Evolutionary conservation across 2,329 filamentous ascomycete genomes (phyloP).

Genomic region (Polychaeton citri): DNA sequence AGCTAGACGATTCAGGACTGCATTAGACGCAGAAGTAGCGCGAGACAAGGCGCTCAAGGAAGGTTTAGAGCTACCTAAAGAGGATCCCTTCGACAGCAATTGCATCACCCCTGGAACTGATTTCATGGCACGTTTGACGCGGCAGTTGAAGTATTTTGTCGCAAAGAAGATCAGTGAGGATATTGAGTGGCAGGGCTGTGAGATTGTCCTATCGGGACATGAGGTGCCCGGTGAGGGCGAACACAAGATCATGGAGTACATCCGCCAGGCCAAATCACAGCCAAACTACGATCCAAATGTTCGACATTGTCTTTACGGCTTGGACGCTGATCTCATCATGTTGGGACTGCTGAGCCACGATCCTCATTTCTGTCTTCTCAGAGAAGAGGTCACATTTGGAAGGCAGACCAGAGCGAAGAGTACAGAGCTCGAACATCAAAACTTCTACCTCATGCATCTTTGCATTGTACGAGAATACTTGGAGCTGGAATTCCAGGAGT

Average conservation of each 20-base stretch:
- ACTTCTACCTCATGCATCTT: constrained; percentile 93
- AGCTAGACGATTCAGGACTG: constrained; percentile 85
- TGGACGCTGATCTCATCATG: constrained; percentile 98
- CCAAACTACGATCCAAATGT: constrained; percentile 84
- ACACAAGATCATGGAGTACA: constrained; percentile 99
- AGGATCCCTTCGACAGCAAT: constrained; percentile 95
- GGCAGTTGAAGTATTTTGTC: constrained; percentile 94
- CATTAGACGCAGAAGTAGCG: constrained; percentile 76
- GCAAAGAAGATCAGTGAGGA: constrained; percentile 98
- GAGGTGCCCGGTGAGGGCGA: constrained; percentile 97
- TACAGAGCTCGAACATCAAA: constrained; percentile 95
- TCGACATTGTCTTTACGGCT: constrained; percentile 89
- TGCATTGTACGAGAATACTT: constrained; percentile 96
- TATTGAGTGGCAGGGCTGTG: constrained; percentile 91
- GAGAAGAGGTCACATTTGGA: constrained; percentile 96
- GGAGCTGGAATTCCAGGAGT: constrained; percentile 89
- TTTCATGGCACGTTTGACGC: constrained; percentile 93
- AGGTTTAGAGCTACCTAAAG: constrained; percentile 84
- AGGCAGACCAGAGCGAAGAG: constrained; percentile 76
- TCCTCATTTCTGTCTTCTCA: constrained; percentile 90
- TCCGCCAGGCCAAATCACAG: constrained; percentile 91
- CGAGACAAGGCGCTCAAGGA: constrained; percentile 84
- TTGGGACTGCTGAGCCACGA: constrained; percentile 92
- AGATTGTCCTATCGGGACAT: constrained; percentile 91
- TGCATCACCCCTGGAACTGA: constrained; percentile 95